Evolutionary conservation across 2,329 filamentous ascomycete species (phyloP), one percentile per base, ranked within the genome.

Genomic region (Exutisphaerella laricina): DNA sequence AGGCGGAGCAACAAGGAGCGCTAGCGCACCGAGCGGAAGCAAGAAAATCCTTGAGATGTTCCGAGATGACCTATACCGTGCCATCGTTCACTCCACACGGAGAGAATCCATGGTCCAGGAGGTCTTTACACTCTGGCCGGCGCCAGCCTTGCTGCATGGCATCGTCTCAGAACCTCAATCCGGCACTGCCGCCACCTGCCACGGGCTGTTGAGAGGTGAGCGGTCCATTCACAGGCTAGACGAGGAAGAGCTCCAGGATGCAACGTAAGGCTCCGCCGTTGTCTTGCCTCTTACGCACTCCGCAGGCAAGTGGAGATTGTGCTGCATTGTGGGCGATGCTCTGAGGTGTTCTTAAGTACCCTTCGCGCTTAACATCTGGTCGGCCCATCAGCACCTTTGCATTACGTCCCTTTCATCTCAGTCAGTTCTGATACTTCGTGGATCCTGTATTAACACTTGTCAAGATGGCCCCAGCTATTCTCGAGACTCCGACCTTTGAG

Each of bases 381-480:
- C 36, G 25, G 5, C 33, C 32, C 30, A 35, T 23, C 33, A 23
- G 33, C 33, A 23, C 9, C 20, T 35, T 23, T 35, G 17, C n/a
- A 23, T 35, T 23, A 35, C 12, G 13, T 35, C 8, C 18, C 20
- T 23, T 9, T 13, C 33, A 20, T 21, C 17, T 21, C n/a, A n/a
- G 7, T 35, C n/a, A 20, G 14, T n/a, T 21, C 13, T 35, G 33
- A 26, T 12, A 4, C 23, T 23, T 22, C 14, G 5, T 35, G 18
- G 18, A 5, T 12, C 17, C 23, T 23, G 33, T 35, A 23, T 23
- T 35, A 23, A 17, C 23, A 35, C 12, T 36, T 16, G 18, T 41
- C 54, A 66, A 39, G 42, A 72, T 72, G 70, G 69, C 69, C 59
- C 70, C 68, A 58, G 66, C 64, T 53, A 61, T 68, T 45, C 55